Base-by-base conservation (phyloP, 2,329 filamentous ascomycete species). In the Fonsecaea erecta region DNA sequence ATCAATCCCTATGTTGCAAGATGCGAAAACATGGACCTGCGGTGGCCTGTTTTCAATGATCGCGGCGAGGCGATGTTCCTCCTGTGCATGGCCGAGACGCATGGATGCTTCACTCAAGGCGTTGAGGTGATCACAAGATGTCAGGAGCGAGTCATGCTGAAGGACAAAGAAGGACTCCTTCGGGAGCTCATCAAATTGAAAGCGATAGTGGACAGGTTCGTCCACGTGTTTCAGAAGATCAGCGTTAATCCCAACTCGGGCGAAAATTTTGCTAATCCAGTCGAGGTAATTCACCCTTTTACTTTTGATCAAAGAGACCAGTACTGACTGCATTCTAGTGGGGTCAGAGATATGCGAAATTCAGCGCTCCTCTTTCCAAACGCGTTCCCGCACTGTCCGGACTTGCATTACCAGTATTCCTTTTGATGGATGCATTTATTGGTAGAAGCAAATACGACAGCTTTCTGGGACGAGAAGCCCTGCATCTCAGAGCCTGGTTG, bases 321-420 rank as follows among this genome's bases (percentile, higher is more conserved):
- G 32, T 53, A 5, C 53, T 63, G 40, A 62, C 18, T 46, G 7
- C 11, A 18, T 48, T 26, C 6, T 35, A 66, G 60, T 66, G 64
- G 64, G 64, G 64, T 35, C 64, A 66, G 52, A 46, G 64, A 60
- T 66, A 66, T 56, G 64, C 64, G 37, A 66, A 66, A 52, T 66
- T 66, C 60, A 57, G 51, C 21, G 64, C 64, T 34, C 64, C 64
- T 11, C 54, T 66, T 16, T 66, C 64, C 18, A 63, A 63, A 60
- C 28, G 64, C 40, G 64, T 66, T 30, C 64, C 64, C 40, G 64
- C 64, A 5, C 26, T 66, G 5, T 66, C 64, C 14, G 64, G 64
- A 11, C 60, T 65, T 9, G 63, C 63, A 2, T 48, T 67, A 16
- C 65, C 65, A 11, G 61, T 67, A 21, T 67, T 67, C 60, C 40